A percentile compares a stretch with the other conserved stretches of the same genome.
Conservation (phyloP, 1,284 basidiomycete genomes). For the Moesziomyces parantarcticus region DNA sequence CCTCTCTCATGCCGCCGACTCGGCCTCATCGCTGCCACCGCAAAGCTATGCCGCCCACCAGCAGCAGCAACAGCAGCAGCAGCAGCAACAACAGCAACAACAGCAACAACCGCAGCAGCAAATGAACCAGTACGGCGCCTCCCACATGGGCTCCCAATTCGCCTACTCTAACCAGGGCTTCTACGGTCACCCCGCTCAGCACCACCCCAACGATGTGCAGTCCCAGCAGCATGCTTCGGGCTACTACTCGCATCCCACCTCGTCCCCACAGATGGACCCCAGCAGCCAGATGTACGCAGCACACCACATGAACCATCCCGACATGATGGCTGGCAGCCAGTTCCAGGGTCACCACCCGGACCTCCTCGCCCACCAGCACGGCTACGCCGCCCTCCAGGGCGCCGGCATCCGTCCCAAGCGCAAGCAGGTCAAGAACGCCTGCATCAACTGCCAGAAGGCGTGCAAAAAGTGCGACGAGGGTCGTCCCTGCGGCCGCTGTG, state of each 20-base stretch:
- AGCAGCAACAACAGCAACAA: conserved; percentile 17
- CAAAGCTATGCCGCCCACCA: conserved; percentile 29
- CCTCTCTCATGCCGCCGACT: conserved; percentile 29
- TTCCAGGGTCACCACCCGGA: conserved; percentile 39
- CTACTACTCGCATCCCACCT: conserved; percentile 42
- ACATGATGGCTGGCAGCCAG: conserved; percentile 32
- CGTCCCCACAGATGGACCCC: conserved; percentile 46
- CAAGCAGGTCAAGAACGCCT: conserved; percentile 88
- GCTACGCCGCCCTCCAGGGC: conserved; percentile 32
- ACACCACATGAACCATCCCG: conserved; percentile 46
- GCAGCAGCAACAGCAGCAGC: conserved; percentile 9
- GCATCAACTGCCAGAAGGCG: conserved; percentile 86
- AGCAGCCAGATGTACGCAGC: conserved; percentile 40
- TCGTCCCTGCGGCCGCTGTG: conserved; percentile 83
- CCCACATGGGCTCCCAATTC: conserved; percentile 32
- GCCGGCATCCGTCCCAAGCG: conserved; percentile 72
- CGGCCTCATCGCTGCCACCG: conserved; percentile 22
- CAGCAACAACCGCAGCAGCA: conserved; percentile 28
- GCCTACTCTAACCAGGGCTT: conserved; percentile 38
- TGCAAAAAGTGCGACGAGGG: conserved; percentile 91
- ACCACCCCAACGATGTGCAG: conserved; percentile 30
- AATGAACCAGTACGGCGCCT: conserved; percentile 41
- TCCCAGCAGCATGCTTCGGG: conserved; percentile 34
- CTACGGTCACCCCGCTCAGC: conserved; percentile 37
- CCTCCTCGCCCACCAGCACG: conserved; percentile 31